phyloP scores from a whole-genome alignment of 352 stramenopile genomes.

The Globisporangium cystogenes region DNA sequence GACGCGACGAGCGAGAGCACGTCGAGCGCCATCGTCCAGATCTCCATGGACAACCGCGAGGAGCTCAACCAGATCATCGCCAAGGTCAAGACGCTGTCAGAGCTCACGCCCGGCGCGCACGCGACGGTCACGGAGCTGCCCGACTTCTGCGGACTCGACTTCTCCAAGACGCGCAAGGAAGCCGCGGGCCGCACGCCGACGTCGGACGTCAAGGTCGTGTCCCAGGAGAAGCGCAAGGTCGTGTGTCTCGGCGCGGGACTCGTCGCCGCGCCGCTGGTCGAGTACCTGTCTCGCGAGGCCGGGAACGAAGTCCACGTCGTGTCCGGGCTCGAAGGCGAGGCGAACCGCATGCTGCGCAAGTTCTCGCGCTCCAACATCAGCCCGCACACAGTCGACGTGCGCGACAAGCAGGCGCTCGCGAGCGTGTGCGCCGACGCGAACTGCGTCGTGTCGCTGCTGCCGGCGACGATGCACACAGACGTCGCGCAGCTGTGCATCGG shows the following conservation, averaged over 20 bases:
- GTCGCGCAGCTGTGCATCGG: slow-evolving; percentile 89
- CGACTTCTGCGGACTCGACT: slow-evolving; percentile 72
- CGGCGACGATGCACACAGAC: slow-evolving; percentile 90
- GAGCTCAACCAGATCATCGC: slow-evolving; percentile 81
- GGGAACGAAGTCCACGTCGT: slow-evolving; percentile 72
- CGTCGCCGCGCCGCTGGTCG: slow-evolving; percentile 77
- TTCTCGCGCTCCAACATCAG: slow-evolving; percentile 61
- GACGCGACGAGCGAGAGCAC: slow-evolving; percentile 30
- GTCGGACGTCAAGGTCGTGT: slow-evolving; percentile 23
- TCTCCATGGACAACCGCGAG: slow-evolving; percentile 68
- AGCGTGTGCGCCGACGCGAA: slow-evolving; percentile 76
- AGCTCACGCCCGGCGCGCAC: slow-evolving; percentile 81
- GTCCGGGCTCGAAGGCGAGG: slow-evolving; percentile 69
- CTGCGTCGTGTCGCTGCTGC: slow-evolving; percentile 93
- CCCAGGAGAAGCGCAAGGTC: slow-evolving; percentile 70
- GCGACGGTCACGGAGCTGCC: slow-evolving; percentile 80
- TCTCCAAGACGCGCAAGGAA: slow-evolving; percentile 69
- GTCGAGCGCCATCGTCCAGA: slow-evolving; percentile 75
- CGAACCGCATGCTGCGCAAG: slow-evolving; percentile 60
- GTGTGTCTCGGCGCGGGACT: slow-evolving; percentile 86
- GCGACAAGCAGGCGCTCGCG: slow-evolving; percentile 52
- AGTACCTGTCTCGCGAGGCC: slow-evolving; percentile 77
- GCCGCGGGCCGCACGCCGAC: slow-evolving; percentile 22
- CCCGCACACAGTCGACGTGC: slow-evolving; percentile 79
- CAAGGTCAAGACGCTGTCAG: slow-evolving; percentile 82